Percentiles rank a stretch among this genome's conserved stretches.
Evolutionary conservation across 257 asterid species (phyloP).

Genomic region (Solanum acaule): DNA sequence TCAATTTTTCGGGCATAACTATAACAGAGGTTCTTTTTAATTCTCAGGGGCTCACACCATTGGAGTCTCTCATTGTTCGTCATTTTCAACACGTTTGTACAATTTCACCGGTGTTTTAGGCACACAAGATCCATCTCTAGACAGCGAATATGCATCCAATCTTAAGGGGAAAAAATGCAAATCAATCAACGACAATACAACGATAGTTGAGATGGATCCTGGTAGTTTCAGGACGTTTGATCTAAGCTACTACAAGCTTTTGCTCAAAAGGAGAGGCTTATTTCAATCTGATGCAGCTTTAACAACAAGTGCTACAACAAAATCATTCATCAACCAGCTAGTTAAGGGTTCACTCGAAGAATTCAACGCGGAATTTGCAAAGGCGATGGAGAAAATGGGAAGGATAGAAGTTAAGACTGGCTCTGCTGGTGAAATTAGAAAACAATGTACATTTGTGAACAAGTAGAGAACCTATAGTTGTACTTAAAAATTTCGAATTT

Average conservation of each 20-base stretch:
- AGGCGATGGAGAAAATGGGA: not conserved
- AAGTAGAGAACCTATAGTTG: not conserved
- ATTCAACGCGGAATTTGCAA: not conserved
- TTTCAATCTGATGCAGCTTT: not conserved
- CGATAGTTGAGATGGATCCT: not conserved
- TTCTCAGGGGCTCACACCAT: conserved; percentile 46
- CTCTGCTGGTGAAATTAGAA: not conserved
- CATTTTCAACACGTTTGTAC: conserved; percentile 38
- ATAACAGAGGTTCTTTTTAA: not conserved
- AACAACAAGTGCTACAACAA: not conserved
- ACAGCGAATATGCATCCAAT: conserved; percentile 18
- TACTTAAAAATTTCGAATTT: not conserved
- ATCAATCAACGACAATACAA: not conserved
- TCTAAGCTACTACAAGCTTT: conserved; percentile 11
- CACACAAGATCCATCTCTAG: conserved; percentile 5
- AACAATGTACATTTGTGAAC: not conserved
- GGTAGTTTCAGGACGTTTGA: not conserved
- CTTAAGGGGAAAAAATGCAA: not conserved
- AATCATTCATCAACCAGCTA: not conserved
- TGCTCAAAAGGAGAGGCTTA: conserved; percentile 25
- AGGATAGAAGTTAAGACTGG: not conserved
- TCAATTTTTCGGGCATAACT: not conserved
- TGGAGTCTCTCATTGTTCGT: conserved; percentile 45
- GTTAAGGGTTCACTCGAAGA: not conserved
- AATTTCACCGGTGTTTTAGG: conserved; percentile 11